Conservation (phyloP, 495 filamentous ascomycete genomes). For the Thozetella sp. region DNA sequence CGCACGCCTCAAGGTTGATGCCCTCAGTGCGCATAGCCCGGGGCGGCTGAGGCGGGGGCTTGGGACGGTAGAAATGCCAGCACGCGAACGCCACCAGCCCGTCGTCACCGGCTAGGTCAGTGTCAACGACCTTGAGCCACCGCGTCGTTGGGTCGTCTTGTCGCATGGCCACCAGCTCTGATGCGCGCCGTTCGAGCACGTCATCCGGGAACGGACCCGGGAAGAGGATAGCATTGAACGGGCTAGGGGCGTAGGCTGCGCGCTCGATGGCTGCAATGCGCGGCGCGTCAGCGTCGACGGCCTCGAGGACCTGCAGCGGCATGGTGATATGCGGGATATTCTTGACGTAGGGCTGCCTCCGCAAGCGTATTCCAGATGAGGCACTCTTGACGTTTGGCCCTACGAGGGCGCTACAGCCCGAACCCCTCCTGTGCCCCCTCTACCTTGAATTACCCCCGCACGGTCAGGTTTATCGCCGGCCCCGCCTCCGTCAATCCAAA, state of each 20-base stretch:
- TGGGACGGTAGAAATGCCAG: slow-evolving; percentile 28
- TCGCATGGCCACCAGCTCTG: slow-evolving; percentile 13
- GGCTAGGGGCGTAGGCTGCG: slow-evolving; percentile 29
- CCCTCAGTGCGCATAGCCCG: slow-evolving; percentile 19
- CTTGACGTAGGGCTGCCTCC: too few species aligned
- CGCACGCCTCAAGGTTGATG: slow-evolving; percentile 27
- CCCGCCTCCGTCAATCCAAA: too few species aligned
- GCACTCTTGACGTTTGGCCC: too few species aligned
- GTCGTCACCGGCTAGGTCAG: slow-evolving; percentile 20
- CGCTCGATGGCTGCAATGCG: slow-evolving; percentile 27
- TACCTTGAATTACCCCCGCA: too few species aligned
- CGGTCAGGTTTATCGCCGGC: too few species aligned
- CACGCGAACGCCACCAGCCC: slow-evolving; percentile 34
- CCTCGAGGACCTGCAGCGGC: neutral
- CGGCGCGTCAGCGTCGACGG: slow-evolving; percentile 20
- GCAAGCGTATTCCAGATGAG: too few species aligned
- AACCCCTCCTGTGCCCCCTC: too few species aligned
- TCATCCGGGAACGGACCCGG: slow-evolving; percentile 29
- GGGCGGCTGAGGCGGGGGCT: slow-evolving; percentile 5
- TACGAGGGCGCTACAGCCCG: too few species aligned
- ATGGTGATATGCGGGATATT: neutral
- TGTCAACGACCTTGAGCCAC: slow-evolving; percentile 33
- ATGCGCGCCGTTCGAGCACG: slow-evolving; percentile 16
- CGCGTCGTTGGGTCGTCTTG: slow-evolving; percentile 18
- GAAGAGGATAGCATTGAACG: slow-evolving; percentile 28